phyloP scores from a whole-genome alignment of 2,329 filamentous ascomycete species.

The Exophiala sp. region DNA sequence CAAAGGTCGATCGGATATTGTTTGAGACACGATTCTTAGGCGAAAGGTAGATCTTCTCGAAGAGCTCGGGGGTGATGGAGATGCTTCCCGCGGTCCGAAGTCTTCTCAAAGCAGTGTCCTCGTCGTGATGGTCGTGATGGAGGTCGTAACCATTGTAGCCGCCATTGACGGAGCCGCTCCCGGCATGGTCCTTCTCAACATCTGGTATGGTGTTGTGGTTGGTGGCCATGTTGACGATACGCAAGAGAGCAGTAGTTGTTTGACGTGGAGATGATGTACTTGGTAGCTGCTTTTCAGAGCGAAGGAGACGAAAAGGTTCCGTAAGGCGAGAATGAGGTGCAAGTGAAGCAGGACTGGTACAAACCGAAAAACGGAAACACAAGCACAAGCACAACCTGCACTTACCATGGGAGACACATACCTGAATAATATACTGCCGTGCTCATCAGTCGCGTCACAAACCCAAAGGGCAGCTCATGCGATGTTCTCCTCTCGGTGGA shows the following conservation, averaged over 20 bases:
- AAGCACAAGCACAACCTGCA: constrained; percentile 5
- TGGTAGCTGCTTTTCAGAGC: background rate
- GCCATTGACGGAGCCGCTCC: constrained; percentile 27
- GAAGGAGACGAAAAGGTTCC: background rate
- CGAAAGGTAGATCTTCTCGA: constrained; percentile 36
- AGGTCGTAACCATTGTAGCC: constrained; percentile 29
- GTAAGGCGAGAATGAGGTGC: constrained; percentile 3
- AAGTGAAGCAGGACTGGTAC: constrained; percentile 1
- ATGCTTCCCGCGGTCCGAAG: constrained; percentile 52
- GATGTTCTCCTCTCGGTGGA: constrained; percentile 27
- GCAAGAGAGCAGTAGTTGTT: background rate
- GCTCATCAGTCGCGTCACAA: constrained; percentile 15
- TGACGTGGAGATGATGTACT: background rate
- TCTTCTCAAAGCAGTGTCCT: constrained; percentile 37
- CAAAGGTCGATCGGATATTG: constrained; percentile 31
- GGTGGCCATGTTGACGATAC: constrained; percentile 14
- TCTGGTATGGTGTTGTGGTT: constrained; percentile 20
- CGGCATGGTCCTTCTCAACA: constrained; percentile 29
- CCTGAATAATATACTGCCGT: constrained; percentile 17
- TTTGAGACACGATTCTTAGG: constrained; percentile 34
- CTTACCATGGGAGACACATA: background rate
- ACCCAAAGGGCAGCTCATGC: constrained; percentile 8
- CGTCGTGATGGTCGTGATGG: constrained; percentile 28
- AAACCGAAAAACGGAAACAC: constrained; percentile 5
- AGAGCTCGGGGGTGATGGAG: constrained; percentile 34